These are phyloP conservation scores for Penicillium sp. DNA, from an alignment of 2,329 filamentous ascomycete genomes.

Conservation along the genomic window DNA sequence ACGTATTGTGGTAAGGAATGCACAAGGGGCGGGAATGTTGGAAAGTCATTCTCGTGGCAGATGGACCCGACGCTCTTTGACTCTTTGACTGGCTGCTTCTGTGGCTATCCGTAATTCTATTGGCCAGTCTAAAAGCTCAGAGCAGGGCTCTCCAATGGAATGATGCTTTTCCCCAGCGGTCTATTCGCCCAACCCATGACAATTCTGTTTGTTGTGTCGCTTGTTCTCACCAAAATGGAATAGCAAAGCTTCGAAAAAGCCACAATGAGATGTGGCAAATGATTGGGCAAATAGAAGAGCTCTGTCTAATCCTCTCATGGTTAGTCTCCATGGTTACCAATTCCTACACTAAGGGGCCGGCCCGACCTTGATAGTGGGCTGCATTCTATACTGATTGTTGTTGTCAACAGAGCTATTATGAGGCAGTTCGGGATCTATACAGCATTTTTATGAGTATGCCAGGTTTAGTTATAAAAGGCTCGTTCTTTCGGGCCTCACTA, in stretches of 20 bases:
- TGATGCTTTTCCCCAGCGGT: neutral
- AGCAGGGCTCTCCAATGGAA: neutral
- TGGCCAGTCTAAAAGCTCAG: neutral
- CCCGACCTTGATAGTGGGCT: neutral
- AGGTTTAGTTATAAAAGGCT: slow-evolving; percentile 6
- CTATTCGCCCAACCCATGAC: neutral
- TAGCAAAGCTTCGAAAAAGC: neutral
- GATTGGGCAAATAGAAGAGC: neutral
- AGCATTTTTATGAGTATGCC: neutral
- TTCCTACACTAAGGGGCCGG: neutral
- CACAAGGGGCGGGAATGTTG: neutral
- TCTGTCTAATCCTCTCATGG: neutral
- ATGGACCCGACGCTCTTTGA: neutral
- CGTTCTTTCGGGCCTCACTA: neutral
- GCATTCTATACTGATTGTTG: slow-evolving; percentile 13
- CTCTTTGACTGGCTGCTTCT: neutral
- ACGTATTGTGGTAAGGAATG: neutral
- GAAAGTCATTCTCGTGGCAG: neutral
- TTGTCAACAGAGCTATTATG: slow-evolving; percentile 2
- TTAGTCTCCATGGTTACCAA: slow-evolving; percentile 2
- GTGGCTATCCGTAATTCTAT: neutral
- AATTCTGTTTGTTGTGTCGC: neutral
- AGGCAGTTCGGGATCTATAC: neutral
- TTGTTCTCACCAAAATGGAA: neutral
- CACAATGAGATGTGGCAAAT: neutral